A percentile compares a stretch with the other conserved stretches of the same genome.
phyloP scores from a whole-genome alignment of 164 flowering plant species.

The Chloranthus sessilifolius region DNA sequence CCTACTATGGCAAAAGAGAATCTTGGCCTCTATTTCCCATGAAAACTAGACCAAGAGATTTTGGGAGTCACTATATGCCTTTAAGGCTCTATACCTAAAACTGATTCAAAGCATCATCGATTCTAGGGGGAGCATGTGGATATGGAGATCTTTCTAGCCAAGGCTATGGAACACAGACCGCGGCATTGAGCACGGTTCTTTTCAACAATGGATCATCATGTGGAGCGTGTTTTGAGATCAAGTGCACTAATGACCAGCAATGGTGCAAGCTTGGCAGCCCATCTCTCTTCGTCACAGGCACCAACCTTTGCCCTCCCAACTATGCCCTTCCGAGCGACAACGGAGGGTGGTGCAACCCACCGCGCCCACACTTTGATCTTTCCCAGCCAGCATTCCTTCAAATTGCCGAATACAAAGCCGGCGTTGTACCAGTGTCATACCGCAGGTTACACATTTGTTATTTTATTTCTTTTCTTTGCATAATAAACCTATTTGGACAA shows the following conservation, averaged over 20 bases:
- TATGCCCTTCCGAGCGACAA: constrained; percentile 21
- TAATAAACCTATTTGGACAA: too few species aligned
- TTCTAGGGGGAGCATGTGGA: constrained; percentile 77
- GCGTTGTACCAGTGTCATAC: constrained; percentile 51
- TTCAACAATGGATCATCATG: not conserved
- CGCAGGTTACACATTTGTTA: too few species aligned
- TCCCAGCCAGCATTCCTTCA: constrained; percentile 49
- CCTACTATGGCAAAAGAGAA: too few species aligned
- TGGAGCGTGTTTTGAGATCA: constrained; percentile 1
- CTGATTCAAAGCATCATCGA: too few species aligned
- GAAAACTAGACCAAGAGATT: too few species aligned
- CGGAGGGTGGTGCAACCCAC: constrained; percentile 83
- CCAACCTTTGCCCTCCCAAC: constrained; percentile 73
- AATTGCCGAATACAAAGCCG: constrained; percentile 51
- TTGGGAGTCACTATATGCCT: too few species aligned
- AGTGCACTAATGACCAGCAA: not conserved
- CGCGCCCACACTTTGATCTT: constrained; percentile 59
- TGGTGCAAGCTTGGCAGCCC: not conserved
- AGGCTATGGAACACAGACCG: constrained; percentile 55
- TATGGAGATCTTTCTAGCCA: constrained; percentile 34
- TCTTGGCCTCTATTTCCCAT: too few species aligned
- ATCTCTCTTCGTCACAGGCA: constrained; percentile 52
- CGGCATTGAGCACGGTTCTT: constrained; percentile 9
- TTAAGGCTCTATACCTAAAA: too few species aligned
- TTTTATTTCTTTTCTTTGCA: too few species aligned